Conservation (phyloP, 2,329 filamentous ascomycete species). For the Colletotrichum destructivum region DNA sequence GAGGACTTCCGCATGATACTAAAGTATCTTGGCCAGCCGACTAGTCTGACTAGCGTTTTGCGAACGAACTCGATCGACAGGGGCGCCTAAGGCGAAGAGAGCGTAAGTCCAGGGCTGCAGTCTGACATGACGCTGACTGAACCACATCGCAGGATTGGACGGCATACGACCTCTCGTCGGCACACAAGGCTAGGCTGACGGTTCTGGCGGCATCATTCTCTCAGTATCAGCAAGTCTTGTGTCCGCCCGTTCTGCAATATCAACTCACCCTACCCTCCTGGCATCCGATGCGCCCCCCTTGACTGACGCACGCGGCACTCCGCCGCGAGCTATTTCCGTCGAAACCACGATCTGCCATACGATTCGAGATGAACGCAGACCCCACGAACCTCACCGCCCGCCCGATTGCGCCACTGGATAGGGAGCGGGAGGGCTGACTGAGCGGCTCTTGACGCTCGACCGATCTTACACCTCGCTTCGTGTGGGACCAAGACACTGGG, state of each 20-base stretch:
- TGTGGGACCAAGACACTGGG: neutral
- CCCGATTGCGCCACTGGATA: neutral
- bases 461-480: neutral
- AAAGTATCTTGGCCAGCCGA: neutral
- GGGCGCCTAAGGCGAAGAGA: neutral
- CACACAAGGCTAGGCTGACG: neutral
- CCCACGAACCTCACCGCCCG: neutral
- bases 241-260: neutral
- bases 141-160: neutral
- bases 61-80: neutral
- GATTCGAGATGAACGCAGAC: neutral
- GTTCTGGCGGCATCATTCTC: neutral
- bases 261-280: slow-evolving; percentile 12
- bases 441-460: slow-evolving; percentile 4
- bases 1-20: neutral
- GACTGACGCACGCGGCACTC: neutral
- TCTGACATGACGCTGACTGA: slow-evolving; percentile 12
- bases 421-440: slow-evolving; percentile 13
- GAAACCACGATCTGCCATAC: slow-evolving; percentile 1
- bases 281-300: too few relatives aligned
- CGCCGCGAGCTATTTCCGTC: neutral
- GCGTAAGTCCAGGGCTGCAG: neutral
- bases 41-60: neutral
- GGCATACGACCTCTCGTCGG: neutral
- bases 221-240: neutral